A percentile compares a stretch with the other conserved stretches of the same genome.
phyloP scores from a whole-genome alignment of 1,284 basidiomycete genomes.

The Puccinia novopanici region DNA sequence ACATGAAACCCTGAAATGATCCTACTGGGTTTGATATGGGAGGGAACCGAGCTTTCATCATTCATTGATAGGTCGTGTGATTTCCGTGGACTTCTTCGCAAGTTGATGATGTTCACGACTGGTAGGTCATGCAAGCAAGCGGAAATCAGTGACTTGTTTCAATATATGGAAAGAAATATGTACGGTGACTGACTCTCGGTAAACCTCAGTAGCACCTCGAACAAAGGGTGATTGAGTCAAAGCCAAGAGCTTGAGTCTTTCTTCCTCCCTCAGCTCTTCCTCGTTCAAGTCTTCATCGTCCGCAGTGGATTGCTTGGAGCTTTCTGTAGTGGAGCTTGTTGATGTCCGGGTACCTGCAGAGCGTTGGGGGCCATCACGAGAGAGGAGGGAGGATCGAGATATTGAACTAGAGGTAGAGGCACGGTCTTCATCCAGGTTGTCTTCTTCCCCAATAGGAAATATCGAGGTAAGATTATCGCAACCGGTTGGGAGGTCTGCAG shows the following conservation, averaged over 20 bases:
- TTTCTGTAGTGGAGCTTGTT: background rate
- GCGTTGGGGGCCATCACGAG: background rate
- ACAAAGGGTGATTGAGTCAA: constrained; percentile 41
- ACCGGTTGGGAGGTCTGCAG: background rate
- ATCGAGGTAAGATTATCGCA: background rate
- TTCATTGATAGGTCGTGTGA: background rate
- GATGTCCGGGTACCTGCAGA: constrained; percentile 25
- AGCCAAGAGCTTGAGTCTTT: constrained; percentile 22
- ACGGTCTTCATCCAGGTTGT: constrained; percentile 21
- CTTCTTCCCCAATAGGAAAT: constrained; percentile 17
- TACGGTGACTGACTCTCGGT: constrained; percentile 42
- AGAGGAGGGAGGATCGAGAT: constrained; percentile 3
- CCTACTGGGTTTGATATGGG: background rate
- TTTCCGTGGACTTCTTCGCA: background rate
- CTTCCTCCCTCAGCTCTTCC: constrained; percentile 44
- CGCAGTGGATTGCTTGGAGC: constrained; percentile 10
- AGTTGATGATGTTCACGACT: constrained; percentile 40
- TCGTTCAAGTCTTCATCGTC: constrained; percentile 43
- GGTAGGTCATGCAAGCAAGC: background rate
- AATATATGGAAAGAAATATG: background rate
- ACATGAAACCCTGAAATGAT: background rate
- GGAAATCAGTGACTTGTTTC: background rate
- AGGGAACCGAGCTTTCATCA: background rate
- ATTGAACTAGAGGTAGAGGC: constrained; percentile 27
- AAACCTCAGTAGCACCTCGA: constrained; percentile 45